Base-by-base conservation (phyloP, 2,329 filamentous ascomycete genomes). In the Graphilbum ipis-grandicollis region DNA sequence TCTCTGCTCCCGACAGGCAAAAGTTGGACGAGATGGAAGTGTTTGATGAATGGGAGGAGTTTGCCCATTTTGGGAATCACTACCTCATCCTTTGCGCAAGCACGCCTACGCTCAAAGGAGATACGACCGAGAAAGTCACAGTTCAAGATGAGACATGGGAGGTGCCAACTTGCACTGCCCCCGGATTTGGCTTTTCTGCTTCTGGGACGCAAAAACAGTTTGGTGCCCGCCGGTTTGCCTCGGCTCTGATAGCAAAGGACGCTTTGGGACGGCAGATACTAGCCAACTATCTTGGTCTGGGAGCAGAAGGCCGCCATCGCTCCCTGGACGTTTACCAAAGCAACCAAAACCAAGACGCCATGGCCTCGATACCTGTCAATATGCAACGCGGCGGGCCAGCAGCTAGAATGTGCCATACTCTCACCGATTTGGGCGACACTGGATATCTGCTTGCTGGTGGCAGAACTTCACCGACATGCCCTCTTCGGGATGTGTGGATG, bases 41-140 rank as follows among this genome's bases (percentile, higher is more conserved):
- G 1, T 94, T 96, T 50, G 88, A 96, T 53, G 86, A 94, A 56
- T 93, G 84, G 84, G 88, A 96, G 55, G 88, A 94, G 49, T 85
- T 94, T 50, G 75, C 79, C 3, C 61, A 93, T 1, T 93, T 92
- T 53, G 74, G 71, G 2, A 75, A 75, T 25, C 86, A 94, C 55
- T 93, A 93, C 54, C 80, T 86, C 46, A 57, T 94, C 31, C 63
- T 93, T 9, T 63, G 73, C 35, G 82, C 83, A 13, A 65, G 59
- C 31, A 71, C 9, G 14, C 14, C 26, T 28, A 13, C 10, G 26
- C 8, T 10, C 10, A 10, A 23, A 23, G 21, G 21, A 5, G 21
- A 10, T 10, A 10, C 21, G 21, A 10, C 21, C 10, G 21, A 23
- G 21, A 5, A 23, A 23, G 21, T 6, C 10, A 23, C 21, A 23